Evolutionary conservation across 2,329 filamentous ascomycete species (phyloP).

Genomic region (Fusarium sp.): DNA sequence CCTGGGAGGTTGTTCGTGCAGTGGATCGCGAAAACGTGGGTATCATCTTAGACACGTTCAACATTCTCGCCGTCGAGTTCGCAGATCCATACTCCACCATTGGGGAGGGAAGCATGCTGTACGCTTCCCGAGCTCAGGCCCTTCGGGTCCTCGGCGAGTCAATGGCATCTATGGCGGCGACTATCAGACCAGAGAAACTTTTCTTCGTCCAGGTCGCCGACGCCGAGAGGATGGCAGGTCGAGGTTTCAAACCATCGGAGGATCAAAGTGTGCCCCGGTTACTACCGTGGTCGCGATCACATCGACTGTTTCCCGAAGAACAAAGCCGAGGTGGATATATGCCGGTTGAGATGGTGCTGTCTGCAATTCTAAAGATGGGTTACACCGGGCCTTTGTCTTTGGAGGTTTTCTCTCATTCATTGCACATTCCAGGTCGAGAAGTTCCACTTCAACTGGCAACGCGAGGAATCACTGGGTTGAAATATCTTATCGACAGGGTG

Average conservation of each 20-base stretch:
- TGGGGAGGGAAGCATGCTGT: conserved; percentile 18
- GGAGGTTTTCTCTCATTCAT: conserved; percentile 24
- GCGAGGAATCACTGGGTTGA: not conserved
- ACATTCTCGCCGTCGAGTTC: conserved; percentile 28
- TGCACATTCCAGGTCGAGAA: conserved; percentile 6
- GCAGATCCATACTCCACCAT: conserved; percentile 25
- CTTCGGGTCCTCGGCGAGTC: conserved; percentile 20
- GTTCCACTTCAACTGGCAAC: conserved; percentile 9
- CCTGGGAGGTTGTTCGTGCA: conserved; percentile 30
- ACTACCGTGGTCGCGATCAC: conserved; percentile 23
- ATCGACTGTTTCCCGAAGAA: conserved; percentile 22
- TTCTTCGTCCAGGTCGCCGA: conserved; percentile 31
- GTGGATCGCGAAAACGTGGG: conserved; percentile 31
- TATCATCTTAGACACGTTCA: conserved; percentile 26
- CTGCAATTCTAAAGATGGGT: conserved; percentile 18
- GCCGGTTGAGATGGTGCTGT: conserved; percentile 22
- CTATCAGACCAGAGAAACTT: conserved; percentile 21
- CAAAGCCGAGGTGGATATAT: conserved; percentile 20
- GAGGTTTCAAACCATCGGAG: not conserved
- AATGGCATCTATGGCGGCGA: conserved; percentile 19
- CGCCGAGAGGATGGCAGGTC: conserved; percentile 17
- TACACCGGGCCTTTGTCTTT: conserved; percentile 28
- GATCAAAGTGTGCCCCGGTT: conserved; percentile 8
- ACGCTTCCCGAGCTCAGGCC: conserved; percentile 6
- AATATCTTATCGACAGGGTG: not conserved